These are phyloP conservation scores for Luvunga scandens DNA, from an alignment of 345 rosid species.

Conservation along the genomic window DNA sequence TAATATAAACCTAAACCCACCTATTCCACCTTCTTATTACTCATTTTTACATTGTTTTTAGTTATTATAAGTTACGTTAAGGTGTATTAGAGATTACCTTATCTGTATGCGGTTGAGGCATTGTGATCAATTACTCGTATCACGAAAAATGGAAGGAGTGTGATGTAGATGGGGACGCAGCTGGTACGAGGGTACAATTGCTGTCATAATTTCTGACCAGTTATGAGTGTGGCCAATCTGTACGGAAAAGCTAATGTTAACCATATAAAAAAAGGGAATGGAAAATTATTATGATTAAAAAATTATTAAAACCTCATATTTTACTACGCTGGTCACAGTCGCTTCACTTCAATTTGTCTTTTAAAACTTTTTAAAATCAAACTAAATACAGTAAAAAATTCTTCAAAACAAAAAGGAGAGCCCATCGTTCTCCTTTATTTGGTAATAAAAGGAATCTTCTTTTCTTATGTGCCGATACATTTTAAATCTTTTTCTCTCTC, in stretches of 20 bases:
- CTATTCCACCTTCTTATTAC: no score
- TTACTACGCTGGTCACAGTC: not conserved
- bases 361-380: not conserved
- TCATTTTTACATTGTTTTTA: no score
- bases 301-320: no score
- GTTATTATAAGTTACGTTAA: no score
- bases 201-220: slow-evolving; percentile 13
- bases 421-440: not conserved
- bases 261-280: not conserved
- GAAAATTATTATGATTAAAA: not conserved
- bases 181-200: slow-evolving; percentile 23
- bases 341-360: not conserved
- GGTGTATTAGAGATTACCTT: no score
- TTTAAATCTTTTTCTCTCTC: not conserved
- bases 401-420: not conserved
- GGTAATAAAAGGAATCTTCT: slow-evolving; percentile 12
- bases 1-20: no score
- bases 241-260: slow-evolving; percentile 2
- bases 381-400: not conserved
- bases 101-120: no score
- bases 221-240: not conserved
- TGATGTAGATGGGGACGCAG: not conserved
- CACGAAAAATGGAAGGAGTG: no score
- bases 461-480: not conserved
- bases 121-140: no score